Base-by-base conservation (phyloP, 495 filamentous ascomycete genomes). In the Penicillium alfredii region DNA sequence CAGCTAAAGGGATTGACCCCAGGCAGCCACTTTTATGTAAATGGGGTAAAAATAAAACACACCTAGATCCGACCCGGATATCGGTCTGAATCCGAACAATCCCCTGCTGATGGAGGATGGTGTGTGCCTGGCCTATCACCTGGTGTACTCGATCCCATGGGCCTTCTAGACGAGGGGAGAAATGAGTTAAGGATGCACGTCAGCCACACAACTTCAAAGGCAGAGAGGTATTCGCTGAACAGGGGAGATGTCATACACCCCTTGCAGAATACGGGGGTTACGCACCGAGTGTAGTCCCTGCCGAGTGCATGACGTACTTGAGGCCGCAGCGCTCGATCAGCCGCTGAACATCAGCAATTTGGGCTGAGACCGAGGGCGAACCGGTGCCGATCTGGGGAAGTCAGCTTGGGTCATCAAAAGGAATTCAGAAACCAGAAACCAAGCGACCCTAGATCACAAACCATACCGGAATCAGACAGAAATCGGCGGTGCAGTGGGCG, bases 101-200 rank as follows among this genome's bases (percentile, higher is more conserved):
- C 17, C 90, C 92, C 33, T 78, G 79, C 46, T 81, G 65, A 54
- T 97, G 92, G 18, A 98, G 73, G 27, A 92, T 63, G 4, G 72
- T 75, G 64, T 98, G 92, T 10, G 86, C 87, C 61, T 94, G 87
- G 4, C 92, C 92, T 57, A 98, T 88, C 10, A 93, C 73, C 37
- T 64, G 72, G 74, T 92, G 88, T 20, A 94, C 88, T 26, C 82
- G 74, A 44, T 93, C 86, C 90, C 90, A 97, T 16, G 81, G 72
- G 10, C 92, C 90, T 61, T 97, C 90, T 92, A 48, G 50, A 41
- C 12, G 16, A 31, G 6, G 11, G 20, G 18, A 10, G 11, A 21
- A 35, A 17, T 16, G 1, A 20, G n/a, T 26, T 33, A 39, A 26
- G 17, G 22, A 22, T 19, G 0, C n/a, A 30, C 15, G n/a, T n/a